Evolutionary conservation across 257 asterid species (phyloP).

Genomic region (Ilex asprella): DNA sequence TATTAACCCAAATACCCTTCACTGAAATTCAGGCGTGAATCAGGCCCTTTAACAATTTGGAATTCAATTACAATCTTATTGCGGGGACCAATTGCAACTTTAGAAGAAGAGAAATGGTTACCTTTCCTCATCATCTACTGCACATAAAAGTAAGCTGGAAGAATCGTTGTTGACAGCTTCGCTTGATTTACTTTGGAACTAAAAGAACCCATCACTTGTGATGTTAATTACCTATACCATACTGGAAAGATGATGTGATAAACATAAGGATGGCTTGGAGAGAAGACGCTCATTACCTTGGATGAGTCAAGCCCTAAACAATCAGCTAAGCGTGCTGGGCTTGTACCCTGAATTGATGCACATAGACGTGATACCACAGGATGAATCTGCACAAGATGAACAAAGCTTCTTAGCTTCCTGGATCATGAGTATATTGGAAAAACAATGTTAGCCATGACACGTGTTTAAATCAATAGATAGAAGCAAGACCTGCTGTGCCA

Average conservation of each 20-base stretch:
- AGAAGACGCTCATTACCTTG: slow-evolving; percentile 43
- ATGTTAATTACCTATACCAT: slow-evolving; percentile 18
- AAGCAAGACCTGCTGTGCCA: slow-evolving; percentile 80
- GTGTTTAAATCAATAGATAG: slow-evolving; percentile 6
- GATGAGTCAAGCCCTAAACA: slow-evolving; percentile 97
- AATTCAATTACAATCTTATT: no score
- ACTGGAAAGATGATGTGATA: slow-evolving; percentile 5
- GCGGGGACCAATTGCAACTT: not conserved
- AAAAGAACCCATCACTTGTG: slow-evolving; percentile 16
- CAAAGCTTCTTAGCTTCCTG: slow-evolving; percentile 17
- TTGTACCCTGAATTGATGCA: slow-evolving; percentile 94
- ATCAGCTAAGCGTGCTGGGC: slow-evolving; percentile 96
- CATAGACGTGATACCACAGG: slow-evolving; percentile 97
- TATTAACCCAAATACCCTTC: no score
- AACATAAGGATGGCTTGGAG: not conserved
- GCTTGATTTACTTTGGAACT: slow-evolving; percentile 82
- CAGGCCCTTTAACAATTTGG: no score
- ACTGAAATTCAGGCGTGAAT: no score
- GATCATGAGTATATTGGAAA: slow-evolving; percentile 9
- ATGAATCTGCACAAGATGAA: slow-evolving; percentile 66
- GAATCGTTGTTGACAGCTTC: slow-evolving; percentile 52
- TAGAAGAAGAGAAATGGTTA: slow-evolving; percentile 20
- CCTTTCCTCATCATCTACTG: slow-evolving; percentile 82
- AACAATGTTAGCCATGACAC: slow-evolving; percentile 9
- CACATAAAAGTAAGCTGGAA: slow-evolving; percentile 51